These are phyloP conservation scores for Phylloporus sp. DNA, from an alignment of 768 basidiomycete genomes.

Conservation along the genomic window DNA sequence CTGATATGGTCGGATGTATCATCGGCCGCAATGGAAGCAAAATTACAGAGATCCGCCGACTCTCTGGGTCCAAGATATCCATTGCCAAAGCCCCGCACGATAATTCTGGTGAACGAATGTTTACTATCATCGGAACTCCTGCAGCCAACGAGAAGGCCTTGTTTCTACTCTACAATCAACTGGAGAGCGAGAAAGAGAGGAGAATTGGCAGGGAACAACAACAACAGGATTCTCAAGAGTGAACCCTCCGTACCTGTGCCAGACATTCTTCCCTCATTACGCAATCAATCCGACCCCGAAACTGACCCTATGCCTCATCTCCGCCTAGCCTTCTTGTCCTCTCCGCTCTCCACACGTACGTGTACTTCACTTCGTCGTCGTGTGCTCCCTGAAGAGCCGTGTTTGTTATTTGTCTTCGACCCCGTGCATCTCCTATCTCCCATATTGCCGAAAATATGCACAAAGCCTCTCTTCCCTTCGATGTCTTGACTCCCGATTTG, in stretches of 20 bases:
- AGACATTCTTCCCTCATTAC: slow-evolving; percentile 3
- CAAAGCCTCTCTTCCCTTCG: slow-evolving; percentile 16
- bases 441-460: slow-evolving; percentile 23
- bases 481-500: slow-evolving; percentile 26
- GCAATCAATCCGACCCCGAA: slow-evolving; percentile 15
- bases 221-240: slow-evolving; percentile 66
- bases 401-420: slow-evolving; percentile 22
- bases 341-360: slow-evolving; percentile 9
- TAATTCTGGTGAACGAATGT: slow-evolving; percentile 99
- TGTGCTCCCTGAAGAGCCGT: slow-evolving; percentile 15
- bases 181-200: slow-evolving; percentile 95
- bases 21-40: slow-evolving; percentile 97
- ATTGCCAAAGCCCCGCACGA: slow-evolving; percentile 99
- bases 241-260: slow-evolving; percentile 2
- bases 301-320: slow-evolving; percentile 23
- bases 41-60: slow-evolving; percentile 98
- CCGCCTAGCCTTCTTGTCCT: slow-evolving; percentile 28
- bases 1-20: slow-evolving; percentile 97
- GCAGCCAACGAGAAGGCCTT: slow-evolving; percentile 98
- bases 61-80: slow-evolving; percentile 96
- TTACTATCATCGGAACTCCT: slow-evolving; percentile 94
- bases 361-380: slow-evolving; percentile 9
- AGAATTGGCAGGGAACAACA: slow-evolving; percentile 82
- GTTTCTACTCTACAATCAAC: slow-evolving; percentile 94
- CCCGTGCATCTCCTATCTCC: slow-evolving; percentile 20